Evolutionary conservation across 2,329 filamentous ascomycete genomes (phyloP), one percentile per base, ranked within the genome.

Genomic region (Boeremia lycopersici): DNA sequence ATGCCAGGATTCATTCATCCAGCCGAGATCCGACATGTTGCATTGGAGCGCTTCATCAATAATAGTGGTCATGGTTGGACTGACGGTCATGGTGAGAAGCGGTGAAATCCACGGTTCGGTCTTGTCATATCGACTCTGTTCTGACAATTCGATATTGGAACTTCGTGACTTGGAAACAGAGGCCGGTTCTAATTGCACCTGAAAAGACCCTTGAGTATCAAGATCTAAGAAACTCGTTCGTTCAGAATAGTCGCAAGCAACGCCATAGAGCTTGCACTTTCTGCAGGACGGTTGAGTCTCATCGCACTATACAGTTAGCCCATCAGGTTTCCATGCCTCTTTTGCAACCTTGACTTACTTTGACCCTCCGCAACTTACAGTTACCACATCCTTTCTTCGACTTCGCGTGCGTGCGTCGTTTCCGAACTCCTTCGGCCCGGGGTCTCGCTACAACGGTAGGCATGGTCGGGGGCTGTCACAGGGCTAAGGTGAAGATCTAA

Each of bases 351-450:
- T 7, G 29, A 56, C 70, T 65, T 67, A 80, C 81, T 74, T 84
- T 85, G 43, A 84, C 76, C 47, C 79, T 75, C 30, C 82, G 74
- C 17, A 84, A 63, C 61, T 84, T 84, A 66, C 84, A 86, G 60
- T 85, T 85, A 3, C 77, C 77, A 59, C 83, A 85, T 2, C 83
- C 83, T 12, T 75, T 72, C 15, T 81, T 75, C 1, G 82, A 85
- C 61, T 85, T 85, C 19, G 73, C 80, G 59, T 86, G 83, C n/a
- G 65, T 41, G 23, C 61, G 61, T 23, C 67, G 58, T 42, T 69
- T 71, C 13, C 69, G 55, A 13, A 58, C 53, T 13, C 43, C 51
- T 28, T 46, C 40, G 51, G 26, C 9, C 56, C 46, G 42, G 26
- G 58, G 29, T 54, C 35, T 48, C 35, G 60, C 41, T 30, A 62